A percentile compares a stretch with the other conserved stretches of the same genome.
Conservation (phyloP, 257 asterid genomes). For the Knoxia roxburghii region DNA sequence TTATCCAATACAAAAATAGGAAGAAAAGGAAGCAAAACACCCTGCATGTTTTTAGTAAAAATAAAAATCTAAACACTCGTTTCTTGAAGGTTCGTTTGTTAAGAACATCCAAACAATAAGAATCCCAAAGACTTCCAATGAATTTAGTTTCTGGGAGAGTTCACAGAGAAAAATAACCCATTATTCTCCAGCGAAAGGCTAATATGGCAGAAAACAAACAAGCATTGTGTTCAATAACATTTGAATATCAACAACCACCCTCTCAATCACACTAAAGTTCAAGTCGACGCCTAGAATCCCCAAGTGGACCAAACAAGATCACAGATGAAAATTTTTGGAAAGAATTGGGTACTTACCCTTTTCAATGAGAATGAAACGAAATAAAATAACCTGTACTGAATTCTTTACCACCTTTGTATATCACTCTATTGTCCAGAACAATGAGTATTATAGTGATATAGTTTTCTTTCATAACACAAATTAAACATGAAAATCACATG, state of each 20-base stretch:
- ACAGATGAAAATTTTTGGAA: background rate
- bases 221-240: background rate
- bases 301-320: background rate
- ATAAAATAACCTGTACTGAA: background rate
- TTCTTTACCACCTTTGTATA: background rate
- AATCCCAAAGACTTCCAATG: background rate
- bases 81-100: background rate
- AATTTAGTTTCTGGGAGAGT: background rate
- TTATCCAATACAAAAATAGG: too few relatives aligned
- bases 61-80: too few relatives aligned
- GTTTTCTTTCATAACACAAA: background rate
- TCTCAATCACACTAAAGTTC: background rate
- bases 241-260: background rate
- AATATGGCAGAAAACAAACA: conserved; percentile 1
- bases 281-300: background rate
- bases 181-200: background rate
- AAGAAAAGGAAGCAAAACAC: too few relatives aligned
- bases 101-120: background rate
- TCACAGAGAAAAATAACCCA: background rate
- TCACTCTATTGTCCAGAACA: background rate
- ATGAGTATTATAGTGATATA: background rate
- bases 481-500: background rate
- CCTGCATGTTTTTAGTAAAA: too few relatives aligned
- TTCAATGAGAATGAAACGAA: background rate
- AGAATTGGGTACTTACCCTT: background rate